Conservation (phyloP, 2,329 filamentous ascomycete genomes). For the Paracoccidioides lutzii region DNA sequence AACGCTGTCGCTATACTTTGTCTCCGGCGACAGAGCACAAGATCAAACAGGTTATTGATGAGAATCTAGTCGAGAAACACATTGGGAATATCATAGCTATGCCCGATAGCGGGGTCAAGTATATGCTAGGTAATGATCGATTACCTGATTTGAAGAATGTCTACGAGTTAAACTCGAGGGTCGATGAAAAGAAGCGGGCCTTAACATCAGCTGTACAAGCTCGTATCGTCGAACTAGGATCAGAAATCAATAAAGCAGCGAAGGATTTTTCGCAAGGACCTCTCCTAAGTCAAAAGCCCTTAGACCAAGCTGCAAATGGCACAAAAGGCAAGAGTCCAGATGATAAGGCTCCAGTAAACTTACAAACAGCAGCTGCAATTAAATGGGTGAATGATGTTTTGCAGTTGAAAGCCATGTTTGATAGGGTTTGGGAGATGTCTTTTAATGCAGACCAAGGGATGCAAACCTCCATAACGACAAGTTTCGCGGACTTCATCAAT, state of each 20-base stretch:
- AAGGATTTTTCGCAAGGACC: constrained; percentile 44
- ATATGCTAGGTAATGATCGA: constrained; percentile 87
- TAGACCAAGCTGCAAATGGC: constrained; percentile 35
- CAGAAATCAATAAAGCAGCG: constrained; percentile 61
- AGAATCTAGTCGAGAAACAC: constrained; percentile 64
- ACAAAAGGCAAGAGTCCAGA: constrained; percentile 37
- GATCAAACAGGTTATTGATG: constrained; percentile 64
- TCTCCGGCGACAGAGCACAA: constrained; percentile 59
- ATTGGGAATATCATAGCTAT: constrained; percentile 71
- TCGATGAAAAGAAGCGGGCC: constrained; percentile 60
- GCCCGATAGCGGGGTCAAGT: constrained; percentile 68
- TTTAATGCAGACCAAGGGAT: constrained; percentile 65
- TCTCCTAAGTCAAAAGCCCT: constrained; percentile 32
- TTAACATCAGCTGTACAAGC: constrained; percentile 59
- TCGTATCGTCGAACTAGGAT: constrained; percentile 66
- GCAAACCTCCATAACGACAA: constrained; percentile 70
- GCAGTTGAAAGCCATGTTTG: constrained; percentile 75
- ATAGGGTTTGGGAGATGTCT: constrained; percentile 59
- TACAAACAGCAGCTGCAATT: constrained; percentile 75
- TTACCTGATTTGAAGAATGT: constrained; percentile 65
- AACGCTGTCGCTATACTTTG: constrained; percentile 71
- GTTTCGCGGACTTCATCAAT: constrained; percentile 90
- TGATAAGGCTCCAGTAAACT: constrained; percentile 47
- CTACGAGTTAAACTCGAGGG: constrained; percentile 63
- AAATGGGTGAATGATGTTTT: constrained; percentile 93